Percentiles rank a stretch among this genome's conserved stretches.
phyloP scores from a whole-genome alignment of 441 rosid genomes.

The Breynia disticha region DNA sequence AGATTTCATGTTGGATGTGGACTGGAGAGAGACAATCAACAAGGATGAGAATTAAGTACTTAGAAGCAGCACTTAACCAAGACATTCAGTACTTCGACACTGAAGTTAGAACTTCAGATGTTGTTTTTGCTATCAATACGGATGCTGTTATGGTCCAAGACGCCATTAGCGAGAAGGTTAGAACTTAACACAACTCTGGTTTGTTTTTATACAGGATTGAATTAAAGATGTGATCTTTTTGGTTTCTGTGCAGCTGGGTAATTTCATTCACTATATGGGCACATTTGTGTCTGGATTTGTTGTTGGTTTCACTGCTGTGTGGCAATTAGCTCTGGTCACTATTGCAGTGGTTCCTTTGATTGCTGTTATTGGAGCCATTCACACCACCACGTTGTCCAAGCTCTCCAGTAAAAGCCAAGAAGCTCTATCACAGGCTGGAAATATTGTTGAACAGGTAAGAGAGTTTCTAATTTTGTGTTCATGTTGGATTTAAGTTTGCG shows the following conservation, averaged over 20 bases:
- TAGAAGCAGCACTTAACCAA: conserved; percentile 94
- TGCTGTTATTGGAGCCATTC: conserved; percentile 88
- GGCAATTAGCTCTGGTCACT: conserved; percentile 95
- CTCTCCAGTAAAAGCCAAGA: conserved; percentile 79
- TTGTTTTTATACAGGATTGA: not conserved
- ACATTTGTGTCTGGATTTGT: conserved; percentile 96
- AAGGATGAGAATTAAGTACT: conserved; percentile 93
- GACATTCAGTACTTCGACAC: conserved; percentile 95
- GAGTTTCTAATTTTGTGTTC: not conserved
- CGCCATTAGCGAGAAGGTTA: conserved; percentile 98
- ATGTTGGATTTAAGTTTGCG: not conserved
- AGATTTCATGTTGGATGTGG: conserved; percentile 99
- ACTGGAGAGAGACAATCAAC: conserved; percentile 98
- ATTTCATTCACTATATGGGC: conserved; percentile 93
- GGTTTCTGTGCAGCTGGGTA: conserved; percentile 61
- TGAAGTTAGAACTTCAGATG: conserved; percentile 90
- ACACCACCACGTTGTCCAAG: conserved; percentile 68
- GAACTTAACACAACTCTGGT: not conserved
- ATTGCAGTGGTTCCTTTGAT: conserved; percentile 96
- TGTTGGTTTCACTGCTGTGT: conserved; percentile 98
- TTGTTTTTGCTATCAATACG: conserved; percentile 80
- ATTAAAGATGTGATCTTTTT: conserved; percentile 1
- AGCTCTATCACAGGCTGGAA: conserved; percentile 90
- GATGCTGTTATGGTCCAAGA: conserved; percentile 98
- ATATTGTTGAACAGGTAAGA: conserved; percentile 85